phyloP scores from a whole-genome alignment of 2,329 filamentous ascomycete genomes.

The Aspergillus neoniger region DNA sequence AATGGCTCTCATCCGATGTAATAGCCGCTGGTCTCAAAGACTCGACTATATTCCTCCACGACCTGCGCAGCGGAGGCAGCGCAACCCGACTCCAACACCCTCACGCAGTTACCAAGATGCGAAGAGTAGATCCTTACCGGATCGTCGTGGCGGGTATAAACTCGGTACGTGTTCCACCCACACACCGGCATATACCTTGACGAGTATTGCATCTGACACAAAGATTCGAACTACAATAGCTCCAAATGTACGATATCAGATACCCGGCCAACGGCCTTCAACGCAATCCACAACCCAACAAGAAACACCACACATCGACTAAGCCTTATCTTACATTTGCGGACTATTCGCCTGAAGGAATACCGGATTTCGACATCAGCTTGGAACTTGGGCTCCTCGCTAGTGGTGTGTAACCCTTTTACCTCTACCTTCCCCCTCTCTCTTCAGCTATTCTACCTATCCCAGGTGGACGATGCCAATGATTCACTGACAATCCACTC shows the following conservation, averaged over 20 bases:
- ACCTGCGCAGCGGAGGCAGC: constrained; percentile 36
- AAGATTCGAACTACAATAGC: constrained; percentile 23
- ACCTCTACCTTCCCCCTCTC: background rate
- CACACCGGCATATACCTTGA: background rate
- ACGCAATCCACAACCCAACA: constrained; percentile 31
- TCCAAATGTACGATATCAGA: constrained; percentile 47
- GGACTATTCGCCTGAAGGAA: constrained; percentile 30
- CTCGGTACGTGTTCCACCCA: constrained; percentile 27
- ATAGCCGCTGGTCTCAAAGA: constrained; percentile 40
- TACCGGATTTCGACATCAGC: constrained; percentile 41
- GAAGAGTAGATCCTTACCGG: constrained; percentile 38
- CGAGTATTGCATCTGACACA: background rate
- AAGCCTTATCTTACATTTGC: constrained; percentile 40
- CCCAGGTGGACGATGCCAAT: too few species aligned
- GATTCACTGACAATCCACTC: background rate
- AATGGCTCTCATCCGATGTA: constrained; percentile 41
- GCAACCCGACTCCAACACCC: constrained; percentile 38
- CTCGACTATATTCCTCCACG: constrained; percentile 38
- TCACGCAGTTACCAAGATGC: constrained; percentile 37
- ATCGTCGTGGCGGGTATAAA: constrained; percentile 37
- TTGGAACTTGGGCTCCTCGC: constrained; percentile 41
- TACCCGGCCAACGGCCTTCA: constrained; percentile 33
- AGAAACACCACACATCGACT: constrained; percentile 30
- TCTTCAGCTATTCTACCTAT: background rate
- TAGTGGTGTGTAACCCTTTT: constrained; percentile 30